Base-by-base conservation (phyloP, 345 rosid species). In the Eucalyptus shirleyi region DNA sequence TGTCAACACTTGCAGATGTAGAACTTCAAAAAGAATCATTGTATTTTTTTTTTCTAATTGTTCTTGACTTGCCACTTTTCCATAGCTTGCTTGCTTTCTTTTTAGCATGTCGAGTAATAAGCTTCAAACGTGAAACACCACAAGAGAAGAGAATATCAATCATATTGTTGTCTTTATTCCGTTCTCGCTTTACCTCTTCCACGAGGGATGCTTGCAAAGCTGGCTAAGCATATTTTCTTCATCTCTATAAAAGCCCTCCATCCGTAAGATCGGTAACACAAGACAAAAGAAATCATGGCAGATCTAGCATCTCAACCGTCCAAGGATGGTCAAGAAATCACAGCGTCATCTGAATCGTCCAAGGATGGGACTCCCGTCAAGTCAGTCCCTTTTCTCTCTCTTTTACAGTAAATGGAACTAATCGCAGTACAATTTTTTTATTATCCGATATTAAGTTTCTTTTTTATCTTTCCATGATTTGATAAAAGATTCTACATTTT, bases 281-380 rank as follows among this genome's bases (percentile, higher is more conserved):
- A 21, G 26, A 37, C 16, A 56, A 7, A 72, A 19, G 47, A 77
- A 37, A 21, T 77, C 1, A 77, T 19, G 83, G 0, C 1, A n/a
- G 8, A 12, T 37, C 1, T 0, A 11, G 0, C 62, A 24, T 4
- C 28, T 56, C 13, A 0, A 24, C 62, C 3, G 62, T 53, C 24
- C 55, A 7, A 51, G 9, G 4, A 0, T 51, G 0, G 19, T 23
- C 0, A 17, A 16, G 55, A 6, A 17, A 18, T 16, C 8, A 50
- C 1, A 50, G 53, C 53, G 17, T 14, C 53, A 50, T 50, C 3
- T 50, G 9, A 50, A 50, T 16, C 19, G 53, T 50, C 56, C 9
- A 3, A 51, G 56, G 56, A 18, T 6, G 56, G 2, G 56, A 18
- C 19, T 6, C 19, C 1, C 55, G 0, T 51, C 23, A 0, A 77